These are phyloP conservation scores for Lasiosphaeria hispida DNA, from an alignment of 495 filamentous ascomycete species.

Conservation along the genomic window DNA sequence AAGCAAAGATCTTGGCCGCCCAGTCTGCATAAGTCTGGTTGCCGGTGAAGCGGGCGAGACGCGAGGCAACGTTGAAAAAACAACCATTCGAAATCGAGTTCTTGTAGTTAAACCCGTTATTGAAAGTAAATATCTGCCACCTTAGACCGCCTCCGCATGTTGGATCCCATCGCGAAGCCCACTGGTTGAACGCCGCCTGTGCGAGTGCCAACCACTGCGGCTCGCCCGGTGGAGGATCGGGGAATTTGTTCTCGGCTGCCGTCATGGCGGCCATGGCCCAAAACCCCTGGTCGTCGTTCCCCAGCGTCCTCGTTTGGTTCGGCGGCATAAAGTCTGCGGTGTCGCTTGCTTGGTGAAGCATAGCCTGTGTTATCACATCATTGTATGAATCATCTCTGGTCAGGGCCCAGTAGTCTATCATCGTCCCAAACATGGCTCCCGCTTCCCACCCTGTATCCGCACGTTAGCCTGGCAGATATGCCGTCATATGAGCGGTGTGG, in stretches of 20 bases:
- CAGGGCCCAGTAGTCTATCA: conserved; percentile 83
- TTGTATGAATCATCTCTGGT: conserved; percentile 77
- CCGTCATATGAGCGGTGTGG: not conserved
- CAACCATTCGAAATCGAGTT: conserved; percentile 77
- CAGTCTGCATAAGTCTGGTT: conserved; percentile 74
- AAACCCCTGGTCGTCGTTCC: conserved; percentile 86
- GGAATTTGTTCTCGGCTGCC: conserved; percentile 76
- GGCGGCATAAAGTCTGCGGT: conserved; percentile 71
- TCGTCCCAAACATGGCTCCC: conserved; percentile 69
- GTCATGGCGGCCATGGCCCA: conserved; percentile 82
- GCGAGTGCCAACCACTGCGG: conserved; percentile 77
- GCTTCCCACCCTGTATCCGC: conserved; percentile 63
- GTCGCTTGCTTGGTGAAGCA: conserved; percentile 69
- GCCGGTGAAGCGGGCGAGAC: conserved; percentile 69
- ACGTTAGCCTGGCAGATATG: conserved; percentile 13
- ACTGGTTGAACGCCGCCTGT: conserved; percentile 75
- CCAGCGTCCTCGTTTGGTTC: conserved; percentile 73
- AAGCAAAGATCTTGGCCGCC: conserved; percentile 70
- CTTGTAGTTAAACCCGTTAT: conserved; percentile 78
- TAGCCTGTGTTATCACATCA: conserved; percentile 60
- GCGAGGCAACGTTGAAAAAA: conserved; percentile 79
- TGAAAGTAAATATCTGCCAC: conserved; percentile 84
- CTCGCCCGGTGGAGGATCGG: conserved; percentile 57
- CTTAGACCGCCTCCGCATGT: conserved; percentile 74
- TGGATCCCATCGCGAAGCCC: conserved; percentile 65